These are phyloP conservation scores for Lachancea mirantina DNA, from an alignment of 805 yeast species.

Conservation along the genomic window DNA sequence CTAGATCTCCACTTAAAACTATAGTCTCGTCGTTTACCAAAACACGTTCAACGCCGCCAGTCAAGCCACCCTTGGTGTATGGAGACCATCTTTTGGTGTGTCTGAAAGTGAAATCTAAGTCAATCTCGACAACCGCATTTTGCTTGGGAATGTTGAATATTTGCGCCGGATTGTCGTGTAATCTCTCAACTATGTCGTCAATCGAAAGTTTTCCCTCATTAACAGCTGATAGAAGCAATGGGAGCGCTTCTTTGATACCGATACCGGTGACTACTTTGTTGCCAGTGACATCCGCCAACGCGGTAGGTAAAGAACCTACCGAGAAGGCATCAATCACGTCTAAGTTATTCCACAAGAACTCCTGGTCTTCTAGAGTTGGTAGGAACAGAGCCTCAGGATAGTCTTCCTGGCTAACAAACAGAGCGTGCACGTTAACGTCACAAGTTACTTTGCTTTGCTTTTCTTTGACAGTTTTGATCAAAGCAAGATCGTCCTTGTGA, in stretches of 20 bases:
- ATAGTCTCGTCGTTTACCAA: constrained; percentile 70
- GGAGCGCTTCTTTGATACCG: constrained; percentile 75
- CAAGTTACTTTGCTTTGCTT: constrained; percentile 80
- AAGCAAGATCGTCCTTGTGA: constrained; percentile 69
- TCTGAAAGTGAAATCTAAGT: constrained; percentile 56
- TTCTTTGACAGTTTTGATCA: constrained; percentile 78
- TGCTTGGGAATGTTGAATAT: constrained; percentile 81
- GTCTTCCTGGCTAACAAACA: constrained; percentile 68
- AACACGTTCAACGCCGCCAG: constrained; percentile 87
- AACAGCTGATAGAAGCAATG: constrained; percentile 76
- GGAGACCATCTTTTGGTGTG: constrained; percentile 47
- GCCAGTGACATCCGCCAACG: constrained; percentile 60
- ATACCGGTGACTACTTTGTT: constrained; percentile 58
- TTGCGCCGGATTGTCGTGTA: constrained; percentile 74
- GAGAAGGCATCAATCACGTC: constrained; percentile 77
- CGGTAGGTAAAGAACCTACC: constrained; percentile 70
- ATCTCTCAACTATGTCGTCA: constrained; percentile 60
- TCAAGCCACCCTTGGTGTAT: constrained; percentile 45
- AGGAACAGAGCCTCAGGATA: constrained; percentile 64
- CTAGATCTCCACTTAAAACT: constrained; percentile 73
- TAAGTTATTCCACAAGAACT: constrained; percentile 71
- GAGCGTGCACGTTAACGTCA: constrained; percentile 75
- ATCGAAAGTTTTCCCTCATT: constrained; percentile 62
- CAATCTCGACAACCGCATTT: constrained; percentile 73
- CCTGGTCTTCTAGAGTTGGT: constrained; percentile 77